Evolutionary conservation across 192 early-diverging fungal genomes (phyloP).

Genomic region (Coemansia sp.): DNA sequence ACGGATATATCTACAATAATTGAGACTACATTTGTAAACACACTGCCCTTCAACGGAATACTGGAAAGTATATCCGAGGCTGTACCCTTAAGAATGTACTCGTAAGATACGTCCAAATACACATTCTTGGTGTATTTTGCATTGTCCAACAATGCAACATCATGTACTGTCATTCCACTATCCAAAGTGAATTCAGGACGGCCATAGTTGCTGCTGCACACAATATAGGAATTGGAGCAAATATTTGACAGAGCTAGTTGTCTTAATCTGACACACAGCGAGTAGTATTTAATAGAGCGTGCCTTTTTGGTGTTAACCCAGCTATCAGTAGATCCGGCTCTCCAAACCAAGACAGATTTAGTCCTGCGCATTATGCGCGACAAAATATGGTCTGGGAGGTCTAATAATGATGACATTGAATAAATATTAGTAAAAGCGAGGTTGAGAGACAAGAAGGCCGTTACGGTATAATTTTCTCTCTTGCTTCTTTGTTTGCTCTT

Average conservation of each 20-base stretch:
- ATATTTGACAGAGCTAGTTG: not conserved
- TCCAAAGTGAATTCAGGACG: not conserved
- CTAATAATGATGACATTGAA: not conserved
- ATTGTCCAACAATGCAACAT: not conserved
- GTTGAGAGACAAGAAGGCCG: not conserved
- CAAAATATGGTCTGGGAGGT: not conserved
- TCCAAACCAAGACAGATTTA: not conserved
- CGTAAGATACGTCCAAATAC: not conserved
- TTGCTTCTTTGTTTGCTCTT: too few relatives aligned
- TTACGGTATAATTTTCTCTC: too few relatives aligned
- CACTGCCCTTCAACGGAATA: not conserved
- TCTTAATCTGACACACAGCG: not conserved
- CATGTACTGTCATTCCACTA: not conserved
- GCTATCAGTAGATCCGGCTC: not conserved
- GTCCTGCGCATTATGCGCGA: not conserved
- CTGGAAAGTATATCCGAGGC: not conserved
- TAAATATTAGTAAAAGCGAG: not conserved
- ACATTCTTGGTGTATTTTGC: not conserved
- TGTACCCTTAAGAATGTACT: not conserved
- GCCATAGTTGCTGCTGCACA: not conserved
- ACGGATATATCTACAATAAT: not conserved
- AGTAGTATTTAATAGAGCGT: not conserved
- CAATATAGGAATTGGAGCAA: not conserved
- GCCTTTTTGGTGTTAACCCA: not conserved
- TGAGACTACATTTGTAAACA: not conserved